Conservation (phyloP, 176 grass and related monocot genomes). For the Juncus inflexus region DNA sequence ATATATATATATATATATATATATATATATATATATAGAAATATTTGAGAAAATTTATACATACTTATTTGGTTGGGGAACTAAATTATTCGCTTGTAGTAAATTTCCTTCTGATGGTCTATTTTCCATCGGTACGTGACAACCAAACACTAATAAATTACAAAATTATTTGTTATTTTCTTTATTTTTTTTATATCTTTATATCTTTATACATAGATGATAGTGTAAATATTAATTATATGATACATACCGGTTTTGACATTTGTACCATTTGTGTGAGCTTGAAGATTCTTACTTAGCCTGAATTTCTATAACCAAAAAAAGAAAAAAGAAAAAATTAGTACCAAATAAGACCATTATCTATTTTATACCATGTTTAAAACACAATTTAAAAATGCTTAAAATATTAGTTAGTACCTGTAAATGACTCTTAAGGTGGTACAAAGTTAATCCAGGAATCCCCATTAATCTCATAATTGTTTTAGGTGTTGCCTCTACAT, state of each 20-base stretch:
- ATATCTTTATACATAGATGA: neutral
- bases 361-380: constrained; percentile 21
- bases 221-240: constrained; percentile 6
- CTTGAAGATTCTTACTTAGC: constrained; percentile 72
- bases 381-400: constrained; percentile 8
- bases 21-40: neutral
- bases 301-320: constrained; percentile 63
- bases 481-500: constrained; percentile 87
- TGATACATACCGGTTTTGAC: constrained; percentile 47
- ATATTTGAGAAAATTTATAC: constrained; percentile 7
- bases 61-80: constrained; percentile 55
- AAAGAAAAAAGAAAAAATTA: constrained; percentile 28
- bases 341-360: constrained; percentile 6
- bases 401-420: constrained; percentile 51
- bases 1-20: no score
- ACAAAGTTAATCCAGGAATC: constrained; percentile 81
- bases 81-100: constrained; percentile 35
- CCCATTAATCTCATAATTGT: constrained; percentile 91
- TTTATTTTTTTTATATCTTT: constrained; percentile 5
- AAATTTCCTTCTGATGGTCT: constrained; percentile 46
- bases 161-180: constrained; percentile 22
- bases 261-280: constrained; percentile 41
- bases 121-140: constrained; percentile 26
- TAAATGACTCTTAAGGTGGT: constrained; percentile 98
- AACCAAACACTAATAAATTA: constrained; percentile 34